A percentile compares a stretch with the other conserved stretches of the same genome.
Conservation (phyloP, 1,284 basidiomycete genomes). For the Cryptococcus sp. region DNA sequence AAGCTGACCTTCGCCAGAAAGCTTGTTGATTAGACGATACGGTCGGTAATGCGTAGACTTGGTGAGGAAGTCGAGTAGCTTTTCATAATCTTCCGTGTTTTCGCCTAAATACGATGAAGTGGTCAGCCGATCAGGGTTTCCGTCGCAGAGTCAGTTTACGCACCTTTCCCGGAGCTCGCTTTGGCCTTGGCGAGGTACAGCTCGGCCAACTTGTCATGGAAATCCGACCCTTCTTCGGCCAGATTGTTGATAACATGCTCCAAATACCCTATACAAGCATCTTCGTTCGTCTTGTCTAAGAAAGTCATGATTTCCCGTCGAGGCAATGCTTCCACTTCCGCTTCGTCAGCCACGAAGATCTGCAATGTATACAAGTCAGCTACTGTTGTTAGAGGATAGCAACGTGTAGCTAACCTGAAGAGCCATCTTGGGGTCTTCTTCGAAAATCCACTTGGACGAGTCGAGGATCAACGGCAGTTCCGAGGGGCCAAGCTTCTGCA, state of each 20-base stretch:
- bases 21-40: slow-evolving; percentile 73
- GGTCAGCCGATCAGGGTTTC: slow-evolving; percentile 18
- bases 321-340: slow-evolving; percentile 78
- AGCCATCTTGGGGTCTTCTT: slow-evolving; percentile 68
- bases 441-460: slow-evolving; percentile 80
- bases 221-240: slow-evolving; percentile 65
- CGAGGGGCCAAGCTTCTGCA: slow-evolving; percentile 84
- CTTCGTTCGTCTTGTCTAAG: slow-evolving; percentile 68
- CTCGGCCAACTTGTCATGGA: slow-evolving; percentile 86
- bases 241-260: slow-evolving; percentile 79
- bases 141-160: slow-evolving; percentile 51
- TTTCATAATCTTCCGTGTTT: slow-evolving; percentile 56
- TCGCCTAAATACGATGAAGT: neutral
- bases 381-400: neutral
- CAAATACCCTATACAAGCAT: slow-evolving; percentile 76
- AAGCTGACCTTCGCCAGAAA: slow-evolving; percentile 70
- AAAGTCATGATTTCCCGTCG: slow-evolving; percentile 71
- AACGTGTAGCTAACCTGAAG: slow-evolving; percentile 63
- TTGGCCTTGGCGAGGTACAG: slow-evolving; percentile 72
- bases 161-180: slow-evolving; percentile 59
- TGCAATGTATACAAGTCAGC: slow-evolving; percentile 44
- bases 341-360: slow-evolving; percentile 88
- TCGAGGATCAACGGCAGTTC: slow-evolving; percentile 77
- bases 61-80: slow-evolving; percentile 76
- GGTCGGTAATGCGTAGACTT: slow-evolving; percentile 71